phyloP scores from a whole-genome alignment of 306 rosid genomes.

The Vigna angularis region DNA sequence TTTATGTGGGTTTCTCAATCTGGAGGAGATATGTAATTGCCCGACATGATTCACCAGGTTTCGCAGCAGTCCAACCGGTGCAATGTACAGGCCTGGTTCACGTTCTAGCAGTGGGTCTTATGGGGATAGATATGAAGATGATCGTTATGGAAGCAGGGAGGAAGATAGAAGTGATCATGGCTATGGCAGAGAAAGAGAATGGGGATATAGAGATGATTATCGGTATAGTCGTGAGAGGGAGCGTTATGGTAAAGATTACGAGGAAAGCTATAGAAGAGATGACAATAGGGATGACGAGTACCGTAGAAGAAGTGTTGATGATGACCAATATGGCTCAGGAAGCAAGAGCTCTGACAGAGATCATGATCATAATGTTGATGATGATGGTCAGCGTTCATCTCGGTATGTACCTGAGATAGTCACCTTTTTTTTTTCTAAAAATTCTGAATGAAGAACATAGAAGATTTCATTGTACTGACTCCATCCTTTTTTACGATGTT shows the following conservation, averaged over 20 bases:
- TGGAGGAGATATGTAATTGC: slow-evolving; percentile 39
- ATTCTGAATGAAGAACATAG: too few relatives aligned
- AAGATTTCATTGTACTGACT: not conserved
- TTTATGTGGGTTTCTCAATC: slow-evolving; percentile 34
- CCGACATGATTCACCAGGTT: slow-evolving; percentile 62
- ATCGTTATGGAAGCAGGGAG: slow-evolving; percentile 64
- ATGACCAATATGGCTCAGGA: slow-evolving; percentile 64
- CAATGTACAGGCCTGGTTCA: slow-evolving; percentile 76
- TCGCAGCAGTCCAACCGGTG: slow-evolving; percentile 64
- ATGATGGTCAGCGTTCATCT: slow-evolving; percentile 77
- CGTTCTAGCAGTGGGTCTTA: slow-evolving; percentile 56
- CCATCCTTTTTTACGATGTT: not conserved
- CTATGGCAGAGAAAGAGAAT: slow-evolving; percentile 76
- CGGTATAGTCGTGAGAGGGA: slow-evolving; percentile 70
- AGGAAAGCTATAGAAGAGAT: slow-evolving; percentile 69
- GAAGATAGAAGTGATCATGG: slow-evolving; percentile 66
- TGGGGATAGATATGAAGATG: slow-evolving; percentile 79
- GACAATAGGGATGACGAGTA: slow-evolving; percentile 71
- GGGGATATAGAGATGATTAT: slow-evolving; percentile 70
- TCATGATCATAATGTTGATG: slow-evolving; percentile 62
- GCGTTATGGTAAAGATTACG: slow-evolving; percentile 70
- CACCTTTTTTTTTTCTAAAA: too few relatives aligned
- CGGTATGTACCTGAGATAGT: slow-evolving; percentile 57
- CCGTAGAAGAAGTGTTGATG: slow-evolving; percentile 78
- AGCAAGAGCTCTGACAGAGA: slow-evolving; percentile 77